phyloP scores from a whole-genome alignment of 176 grass and related monocot species.

The Zea luxurians region DNA sequence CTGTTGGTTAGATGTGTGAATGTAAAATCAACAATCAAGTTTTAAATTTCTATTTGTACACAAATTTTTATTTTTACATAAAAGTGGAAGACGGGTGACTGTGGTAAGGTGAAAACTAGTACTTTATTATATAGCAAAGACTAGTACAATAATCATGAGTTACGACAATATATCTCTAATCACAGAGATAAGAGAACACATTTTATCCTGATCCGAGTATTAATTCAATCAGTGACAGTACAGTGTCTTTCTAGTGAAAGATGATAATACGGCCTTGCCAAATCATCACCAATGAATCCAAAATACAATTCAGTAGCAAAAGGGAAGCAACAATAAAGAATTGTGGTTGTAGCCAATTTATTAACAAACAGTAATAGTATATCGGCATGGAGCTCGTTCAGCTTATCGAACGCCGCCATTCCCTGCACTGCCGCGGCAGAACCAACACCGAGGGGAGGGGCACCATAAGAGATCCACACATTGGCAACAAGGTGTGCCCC shows the following conservation, averaged over 20 bases:
- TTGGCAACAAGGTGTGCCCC: conserved; percentile 64
- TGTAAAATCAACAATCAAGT: too few relatives aligned
- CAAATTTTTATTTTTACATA: too few relatives aligned
- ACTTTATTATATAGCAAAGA: too few relatives aligned
- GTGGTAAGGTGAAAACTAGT: too few relatives aligned
- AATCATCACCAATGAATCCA: conserved; percentile 3
- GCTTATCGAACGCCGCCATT: conserved; percentile 52
- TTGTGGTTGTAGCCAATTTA: not conserved
- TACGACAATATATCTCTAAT: not conserved
- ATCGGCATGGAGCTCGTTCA: conserved; percentile 13
- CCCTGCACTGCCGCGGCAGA: conserved; percentile 54
- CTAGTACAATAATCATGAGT: too few relatives aligned
- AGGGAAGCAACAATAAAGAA: not conserved
- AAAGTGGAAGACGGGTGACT: too few relatives aligned
- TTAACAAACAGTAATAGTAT: not conserved
- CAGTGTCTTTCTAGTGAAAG: not conserved
- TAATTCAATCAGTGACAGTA: not conserved
- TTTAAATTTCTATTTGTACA: too few relatives aligned
- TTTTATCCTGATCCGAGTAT: not conserved
- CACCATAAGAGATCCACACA: conserved; percentile 60
- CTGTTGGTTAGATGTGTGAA: too few relatives aligned
- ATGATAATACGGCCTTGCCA: not conserved
- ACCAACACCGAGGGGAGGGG: conserved; percentile 55
- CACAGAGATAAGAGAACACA: not conserved
- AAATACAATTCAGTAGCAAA: not conserved